These are phyloP conservation scores for Lipomyces yamanashiensis DNA, from an alignment of 805 yeast species.

Conservation along the genomic window DNA sequence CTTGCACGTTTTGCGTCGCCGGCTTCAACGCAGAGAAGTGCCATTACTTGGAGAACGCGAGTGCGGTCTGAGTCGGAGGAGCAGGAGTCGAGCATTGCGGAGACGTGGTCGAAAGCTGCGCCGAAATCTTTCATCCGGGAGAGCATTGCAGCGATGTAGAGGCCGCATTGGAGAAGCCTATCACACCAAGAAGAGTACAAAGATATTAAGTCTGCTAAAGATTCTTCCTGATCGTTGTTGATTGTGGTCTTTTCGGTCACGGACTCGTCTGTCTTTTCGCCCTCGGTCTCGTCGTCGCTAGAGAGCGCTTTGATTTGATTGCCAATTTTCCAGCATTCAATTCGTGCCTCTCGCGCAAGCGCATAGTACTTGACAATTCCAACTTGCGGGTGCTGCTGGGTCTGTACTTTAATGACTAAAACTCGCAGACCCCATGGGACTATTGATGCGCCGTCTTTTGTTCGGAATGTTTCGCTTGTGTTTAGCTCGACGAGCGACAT, in stretches of 20 bases:
- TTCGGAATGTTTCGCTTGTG: conserved; percentile 35
- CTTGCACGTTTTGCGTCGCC: conserved; percentile 22
- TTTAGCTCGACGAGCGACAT: conserved; percentile 41
- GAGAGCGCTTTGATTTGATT: not conserved
- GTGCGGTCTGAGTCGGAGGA: not conserved
- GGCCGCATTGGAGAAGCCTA: conserved; percentile 37
- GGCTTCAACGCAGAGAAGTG: conserved; percentile 27
- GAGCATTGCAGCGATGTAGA: conserved; percentile 44
- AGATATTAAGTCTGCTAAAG: not conserved
- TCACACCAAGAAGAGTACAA: conserved; percentile 4
- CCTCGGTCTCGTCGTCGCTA: not conserved
- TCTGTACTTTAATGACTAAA: conserved; percentile 42
- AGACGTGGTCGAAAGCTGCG: conserved; percentile 44
- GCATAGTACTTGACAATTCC: conserved; percentile 44
- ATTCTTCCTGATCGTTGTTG: conserved; percentile 5
- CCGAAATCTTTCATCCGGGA: conserved; percentile 43
- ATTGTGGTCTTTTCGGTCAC: too few relatives aligned
- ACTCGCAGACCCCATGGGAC: conserved; percentile 46
- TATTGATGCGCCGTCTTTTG: conserved; percentile 35
- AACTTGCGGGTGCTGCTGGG: conserved; percentile 45
- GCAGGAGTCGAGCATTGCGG: conserved; percentile 20
- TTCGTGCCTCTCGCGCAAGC: conserved; percentile 46
- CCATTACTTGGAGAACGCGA: conserved; percentile 20
- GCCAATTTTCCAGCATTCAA: conserved; percentile 30
- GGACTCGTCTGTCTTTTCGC: not conserved